Conservation (phyloP, 1,284 basidiomycete species). For the Ustanciosporium gigantosporum region DNA sequence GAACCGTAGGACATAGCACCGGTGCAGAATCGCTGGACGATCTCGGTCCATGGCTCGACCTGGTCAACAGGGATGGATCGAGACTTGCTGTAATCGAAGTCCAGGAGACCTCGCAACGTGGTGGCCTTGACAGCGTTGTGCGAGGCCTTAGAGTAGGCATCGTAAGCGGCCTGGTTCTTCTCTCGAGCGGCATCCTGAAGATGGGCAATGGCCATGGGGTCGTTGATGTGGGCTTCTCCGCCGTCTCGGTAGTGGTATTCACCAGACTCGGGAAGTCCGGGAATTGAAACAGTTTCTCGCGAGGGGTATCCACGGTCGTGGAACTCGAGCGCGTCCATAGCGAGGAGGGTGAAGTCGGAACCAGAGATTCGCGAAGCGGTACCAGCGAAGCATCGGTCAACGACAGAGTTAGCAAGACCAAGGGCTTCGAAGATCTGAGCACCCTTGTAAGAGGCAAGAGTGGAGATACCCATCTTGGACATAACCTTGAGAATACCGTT, state of each 20-base stretch:
- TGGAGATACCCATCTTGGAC: conserved; percentile 60
- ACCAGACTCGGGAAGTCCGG: conserved; percentile 54
- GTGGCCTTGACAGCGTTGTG: conserved; percentile 52
- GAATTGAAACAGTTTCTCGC: conserved; percentile 45
- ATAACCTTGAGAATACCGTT: conserved; percentile 57
- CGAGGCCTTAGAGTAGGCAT: conserved; percentile 54
- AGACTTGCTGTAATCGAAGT: conserved; percentile 52
- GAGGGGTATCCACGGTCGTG: conserved; percentile 57
- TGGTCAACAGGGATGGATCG: conserved; percentile 57
- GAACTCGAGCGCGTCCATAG: conserved; percentile 57
- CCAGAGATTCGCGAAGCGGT: conserved; percentile 56
- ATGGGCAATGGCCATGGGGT: conserved; percentile 54
- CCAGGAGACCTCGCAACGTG: conserved; percentile 55
- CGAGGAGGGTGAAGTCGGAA: conserved; percentile 51
- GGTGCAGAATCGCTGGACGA: conserved; percentile 58
- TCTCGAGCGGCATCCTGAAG: conserved; percentile 56
- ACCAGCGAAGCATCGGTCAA: conserved; percentile 57
- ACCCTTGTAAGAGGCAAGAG: conserved; percentile 58
- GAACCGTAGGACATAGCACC: conserved; percentile 60
- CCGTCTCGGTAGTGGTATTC: conserved; percentile 59
- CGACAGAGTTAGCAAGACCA: conserved; percentile 49
- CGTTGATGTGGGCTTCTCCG: conserved; percentile 58
- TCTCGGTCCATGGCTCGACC: conserved; percentile 60
- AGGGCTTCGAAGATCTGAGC: conserved; percentile 60
- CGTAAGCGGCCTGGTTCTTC: conserved; percentile 55